Base-by-base conservation (phyloP, 768 basidiomycete species). In the Obba rivulosa region DNA sequence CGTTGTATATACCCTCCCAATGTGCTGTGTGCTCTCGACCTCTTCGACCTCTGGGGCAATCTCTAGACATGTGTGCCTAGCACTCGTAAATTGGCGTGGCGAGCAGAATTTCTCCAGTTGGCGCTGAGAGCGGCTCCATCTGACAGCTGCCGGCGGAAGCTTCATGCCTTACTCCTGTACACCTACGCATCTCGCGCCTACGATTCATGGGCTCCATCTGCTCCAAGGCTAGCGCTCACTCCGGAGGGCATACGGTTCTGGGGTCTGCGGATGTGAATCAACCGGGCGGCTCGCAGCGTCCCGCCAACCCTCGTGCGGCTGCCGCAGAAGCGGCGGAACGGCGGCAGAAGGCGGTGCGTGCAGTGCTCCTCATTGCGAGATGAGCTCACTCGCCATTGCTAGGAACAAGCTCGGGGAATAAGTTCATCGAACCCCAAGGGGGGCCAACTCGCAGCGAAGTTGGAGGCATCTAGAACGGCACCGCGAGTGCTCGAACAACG, bases 361-460 rank as follows among this genome's bases (percentile, higher is more conserved):
- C 28, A 31, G 28, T 13, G 13, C 28, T 5, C 13, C 5, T 13
- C 13, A 13, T 13, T 31, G 28, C n/a, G 28, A 31, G 24, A 21
- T 31, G 58, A 48, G 48, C 25, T 53, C 44, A 20, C 45, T 45
- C 31, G 22, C 18, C 39, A 24, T n/a, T 21, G 22, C 3, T 41
- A 76, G 75, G 65, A 57, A 54, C 71, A 67, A 61, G 58, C 63
- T 58, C 69, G 75, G 55, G 75, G 74, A 37, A 69, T 66, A 52
- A 68, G 62, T 53, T 57, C 65, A 47, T 64, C 69, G 45, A 76
- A 77, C 62, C 74, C 75, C 34, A 76, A 70, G 55, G 57, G 62
- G 53, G 76, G 75, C 40, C 66, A 56, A 52, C 70, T 77, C 48
- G 68, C 75, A 16, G 67, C 66, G 38, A 66, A 74, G 46, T 54